Percentiles rank a stretch among this genome's conserved stretches.
Conservation (phyloP, 139 green algal species). For the Chlorella sp. region DNA sequence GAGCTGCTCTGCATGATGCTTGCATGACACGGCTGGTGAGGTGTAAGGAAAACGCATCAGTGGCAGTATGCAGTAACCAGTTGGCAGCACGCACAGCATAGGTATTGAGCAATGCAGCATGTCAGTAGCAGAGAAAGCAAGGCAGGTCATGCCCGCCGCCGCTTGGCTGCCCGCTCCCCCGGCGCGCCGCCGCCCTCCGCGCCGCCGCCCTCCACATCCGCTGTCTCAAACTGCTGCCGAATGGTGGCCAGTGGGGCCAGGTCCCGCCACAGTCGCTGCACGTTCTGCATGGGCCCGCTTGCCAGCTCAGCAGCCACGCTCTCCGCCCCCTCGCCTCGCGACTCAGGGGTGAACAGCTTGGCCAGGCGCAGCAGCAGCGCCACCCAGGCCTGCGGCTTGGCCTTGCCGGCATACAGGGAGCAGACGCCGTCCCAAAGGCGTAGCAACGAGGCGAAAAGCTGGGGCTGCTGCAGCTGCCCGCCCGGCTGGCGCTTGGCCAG, state of each 20-base stretch:
- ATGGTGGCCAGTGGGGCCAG: constrained; percentile 6
- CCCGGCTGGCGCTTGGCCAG: constrained; percentile 10
- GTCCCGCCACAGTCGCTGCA: constrained; percentile 10
- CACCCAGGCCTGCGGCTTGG: constrained; percentile 52
- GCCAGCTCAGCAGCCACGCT: not conserved
- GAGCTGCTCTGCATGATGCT: no score
- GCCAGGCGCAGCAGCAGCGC: constrained; percentile 6
- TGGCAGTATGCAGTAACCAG: no score
- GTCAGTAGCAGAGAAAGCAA: no score
- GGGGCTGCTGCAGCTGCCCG: not conserved
- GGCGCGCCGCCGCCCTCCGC: not conserved
- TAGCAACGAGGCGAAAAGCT: constrained; percentile 19
- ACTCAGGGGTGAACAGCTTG: constrained; percentile 38
- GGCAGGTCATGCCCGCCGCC: not conserved
- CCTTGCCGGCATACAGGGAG: constrained; percentile 19
- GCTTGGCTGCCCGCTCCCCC: constrained; percentile 25
- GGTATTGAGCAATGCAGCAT: no score
- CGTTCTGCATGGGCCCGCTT: constrained; percentile 18
- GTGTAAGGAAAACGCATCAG: no score
- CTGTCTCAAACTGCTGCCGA: constrained; percentile 34
- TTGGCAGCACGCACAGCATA: no score
- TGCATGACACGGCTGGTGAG: no score
- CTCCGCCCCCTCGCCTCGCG: constrained; percentile 12
- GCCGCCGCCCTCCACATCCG: constrained; percentile 17
- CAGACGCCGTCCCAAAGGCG: constrained; percentile 53